Percentiles rank a stretch among this genome's conserved stretches.
Evolutionary conservation across 2,329 filamentous ascomycete genomes (phyloP).

Genomic region (Beauveria australis): DNA sequence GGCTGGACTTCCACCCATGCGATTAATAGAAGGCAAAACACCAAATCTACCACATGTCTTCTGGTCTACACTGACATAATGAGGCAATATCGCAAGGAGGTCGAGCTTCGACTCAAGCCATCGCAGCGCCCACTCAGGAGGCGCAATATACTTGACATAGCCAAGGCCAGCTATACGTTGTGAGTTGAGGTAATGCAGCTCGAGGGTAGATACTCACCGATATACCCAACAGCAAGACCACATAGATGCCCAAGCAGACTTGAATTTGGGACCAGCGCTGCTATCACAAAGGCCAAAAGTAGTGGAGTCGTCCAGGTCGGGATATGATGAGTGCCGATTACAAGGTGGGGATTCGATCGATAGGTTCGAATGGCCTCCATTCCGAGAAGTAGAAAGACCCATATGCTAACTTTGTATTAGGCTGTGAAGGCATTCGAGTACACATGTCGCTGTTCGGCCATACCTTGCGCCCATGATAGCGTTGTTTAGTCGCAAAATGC

Average conservation of each 20-base stretch:
- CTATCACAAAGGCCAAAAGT: constrained; percentile 64
- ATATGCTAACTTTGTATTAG: constrained; percentile 54
- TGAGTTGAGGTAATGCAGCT: background rate
- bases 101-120: constrained; percentile 88
- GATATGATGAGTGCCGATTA: constrained; percentile 55
- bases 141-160: constrained; percentile 81
- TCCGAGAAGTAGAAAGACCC: constrained; percentile 83
- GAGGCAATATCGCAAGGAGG: constrained; percentile 71
- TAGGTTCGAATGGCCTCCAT: constrained; percentile 83
- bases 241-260: constrained; percentile 83
- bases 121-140: constrained; percentile 77
- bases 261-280: constrained; percentile 69
- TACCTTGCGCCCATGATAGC: constrained; percentile 77
- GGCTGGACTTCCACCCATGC: constrained; percentile 34
- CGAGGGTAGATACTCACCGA: constrained; percentile 51
- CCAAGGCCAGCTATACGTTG: constrained; percentile 63
- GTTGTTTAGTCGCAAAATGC: constrained; percentile 62
- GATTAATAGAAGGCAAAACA: constrained; percentile 58
- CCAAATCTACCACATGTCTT: constrained; percentile 93
- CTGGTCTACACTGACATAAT: constrained; percentile 91
- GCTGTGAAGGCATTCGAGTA: background rate
- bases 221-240: constrained; percentile 75
- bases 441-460: background rate
- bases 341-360: constrained; percentile 70
- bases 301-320: constrained; percentile 90